Percentiles rank a stretch among this genome's conserved stretches.
These are phyloP conservation scores for Stentor roeselii DNA, from an alignment of 73 alveolate species.

Conservation along the genomic window DNA sequence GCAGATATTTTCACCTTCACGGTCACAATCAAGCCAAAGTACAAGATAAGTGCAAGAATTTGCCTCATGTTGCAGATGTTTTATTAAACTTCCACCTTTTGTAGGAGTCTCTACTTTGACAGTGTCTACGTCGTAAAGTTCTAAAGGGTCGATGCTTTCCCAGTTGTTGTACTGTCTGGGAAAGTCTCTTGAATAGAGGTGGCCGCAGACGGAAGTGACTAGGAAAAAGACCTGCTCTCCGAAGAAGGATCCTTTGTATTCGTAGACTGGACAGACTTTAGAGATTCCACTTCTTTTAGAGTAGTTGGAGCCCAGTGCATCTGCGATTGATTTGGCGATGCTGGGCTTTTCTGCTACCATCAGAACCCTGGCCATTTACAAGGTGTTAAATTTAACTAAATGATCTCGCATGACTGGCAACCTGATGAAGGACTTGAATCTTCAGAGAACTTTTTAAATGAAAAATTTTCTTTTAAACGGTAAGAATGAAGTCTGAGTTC, in stretches of 20 bases:
- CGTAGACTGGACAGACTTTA: conserved; percentile 49
- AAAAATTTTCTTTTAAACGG: too few relatives aligned
- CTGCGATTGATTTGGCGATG: conserved; percentile 94
- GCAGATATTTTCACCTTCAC: conserved; percentile 99
- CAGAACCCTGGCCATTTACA: conserved; percentile 69
- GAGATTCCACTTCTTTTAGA: conserved; percentile 27
- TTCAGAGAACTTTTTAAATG: too few relatives aligned
- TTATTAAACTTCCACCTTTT: conserved; percentile 33
- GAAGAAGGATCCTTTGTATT: conserved; percentile 7
- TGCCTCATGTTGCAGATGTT: conserved; percentile 65
- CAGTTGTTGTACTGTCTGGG: conserved; percentile 90
- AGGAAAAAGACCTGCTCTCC: conserved; percentile 19
- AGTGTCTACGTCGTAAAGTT: conserved; percentile 92
- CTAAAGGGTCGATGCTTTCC: conserved; percentile 90
- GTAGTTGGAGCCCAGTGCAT: conserved; percentile 54
- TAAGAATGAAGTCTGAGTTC: too few relatives aligned
- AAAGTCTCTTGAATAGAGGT: conserved; percentile 95
- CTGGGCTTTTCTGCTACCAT: conserved; percentile 99
- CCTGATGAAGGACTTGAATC: too few relatives aligned
- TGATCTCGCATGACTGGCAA: too few relatives aligned
- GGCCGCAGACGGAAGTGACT: conserved; percentile 67
- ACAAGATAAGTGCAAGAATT: conserved; percentile 80
- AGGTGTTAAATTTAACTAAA: too few relatives aligned
- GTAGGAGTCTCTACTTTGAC: conserved; percentile 82
- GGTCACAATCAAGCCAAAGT: conserved; percentile 99